These are phyloP conservation scores for Leonotis leonurus DNA, from an alignment of 257 asterid species.

Conservation along the genomic window DNA sequence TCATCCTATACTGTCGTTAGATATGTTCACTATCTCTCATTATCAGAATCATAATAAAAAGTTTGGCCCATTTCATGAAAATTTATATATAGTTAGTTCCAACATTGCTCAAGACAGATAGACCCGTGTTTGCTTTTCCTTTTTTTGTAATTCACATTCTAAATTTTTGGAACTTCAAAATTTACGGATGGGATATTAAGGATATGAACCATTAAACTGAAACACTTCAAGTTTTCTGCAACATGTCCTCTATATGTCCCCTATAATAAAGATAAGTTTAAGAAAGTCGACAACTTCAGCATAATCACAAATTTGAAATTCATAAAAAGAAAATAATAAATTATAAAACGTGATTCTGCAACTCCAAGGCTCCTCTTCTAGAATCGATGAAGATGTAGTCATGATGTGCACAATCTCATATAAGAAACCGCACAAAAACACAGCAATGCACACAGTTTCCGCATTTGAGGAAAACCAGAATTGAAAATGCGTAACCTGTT, in stretches of 20 bases:
- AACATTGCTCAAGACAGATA: neutral
- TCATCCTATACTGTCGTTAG: too few species aligned
- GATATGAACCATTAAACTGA: neutral
- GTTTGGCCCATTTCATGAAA: too few species aligned
- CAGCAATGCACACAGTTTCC: neutral
- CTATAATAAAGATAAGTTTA: neutral
- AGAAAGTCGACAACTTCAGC: neutral
- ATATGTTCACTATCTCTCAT: too few species aligned
- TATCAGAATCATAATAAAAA: too few species aligned
- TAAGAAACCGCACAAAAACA: neutral
- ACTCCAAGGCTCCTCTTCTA: too few species aligned
- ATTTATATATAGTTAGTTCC: neutral
- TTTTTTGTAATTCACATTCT: neutral
- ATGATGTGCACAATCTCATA: neutral
- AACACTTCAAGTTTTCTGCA: neutral
- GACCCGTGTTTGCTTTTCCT: neutral
- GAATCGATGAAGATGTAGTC: too few species aligned
- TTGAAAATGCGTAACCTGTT: constrained; percentile 61
- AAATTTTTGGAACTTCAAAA: neutral
- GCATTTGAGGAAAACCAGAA: neutral
- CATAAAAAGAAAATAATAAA: neutral
- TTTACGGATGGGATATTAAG: neutral
- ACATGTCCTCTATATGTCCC: neutral
- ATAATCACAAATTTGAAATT: neutral
- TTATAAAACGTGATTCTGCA: neutral